A percentile compares a stretch with the other conserved stretches of the same genome.
Conservation (phyloP, 2,329 filamentous ascomycete genomes). For the Alternaria burnsii region DNA sequence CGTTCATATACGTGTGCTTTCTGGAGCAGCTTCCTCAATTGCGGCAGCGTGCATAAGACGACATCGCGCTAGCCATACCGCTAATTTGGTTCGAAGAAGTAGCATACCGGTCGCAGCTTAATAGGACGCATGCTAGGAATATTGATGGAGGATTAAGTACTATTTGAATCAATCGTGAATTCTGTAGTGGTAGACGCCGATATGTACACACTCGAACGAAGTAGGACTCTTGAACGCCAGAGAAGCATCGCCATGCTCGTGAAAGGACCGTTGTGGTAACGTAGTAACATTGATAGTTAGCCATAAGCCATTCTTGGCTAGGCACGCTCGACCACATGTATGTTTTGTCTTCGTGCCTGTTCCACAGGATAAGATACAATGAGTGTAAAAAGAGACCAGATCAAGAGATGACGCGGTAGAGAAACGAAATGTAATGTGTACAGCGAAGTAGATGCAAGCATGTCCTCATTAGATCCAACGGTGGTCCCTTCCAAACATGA, state of each 20-base stretch:
- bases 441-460: constrained; percentile 32
- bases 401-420: constrained; percentile 24
- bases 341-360: constrained; percentile 24
- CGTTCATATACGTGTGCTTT: neutral
- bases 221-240: constrained; percentile 10
- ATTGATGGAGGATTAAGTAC: neutral
- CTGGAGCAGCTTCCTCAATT: neutral
- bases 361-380: constrained; percentile 27
- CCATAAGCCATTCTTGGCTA: constrained; percentile 3
- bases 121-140: neutral
- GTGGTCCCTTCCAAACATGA: constrained; percentile 13
- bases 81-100: neutral
- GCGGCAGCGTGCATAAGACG: neutral
- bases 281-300: constrained; percentile 28
- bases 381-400: constrained; percentile 24
- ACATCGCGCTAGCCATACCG: neutral
- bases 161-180: neutral
- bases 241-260: constrained; percentile 11
- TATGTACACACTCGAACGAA: constrained; percentile 4
- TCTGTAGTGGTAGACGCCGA: neutral
- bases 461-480: constrained; percentile 23
- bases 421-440: constrained; percentile 40
- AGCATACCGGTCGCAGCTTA: neutral
- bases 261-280: constrained; percentile 16
- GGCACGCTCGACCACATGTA: constrained; percentile 11